Base-by-base conservation (phyloP, 805 yeast species). In the Wickerhamomyces queroliae region DNA sequence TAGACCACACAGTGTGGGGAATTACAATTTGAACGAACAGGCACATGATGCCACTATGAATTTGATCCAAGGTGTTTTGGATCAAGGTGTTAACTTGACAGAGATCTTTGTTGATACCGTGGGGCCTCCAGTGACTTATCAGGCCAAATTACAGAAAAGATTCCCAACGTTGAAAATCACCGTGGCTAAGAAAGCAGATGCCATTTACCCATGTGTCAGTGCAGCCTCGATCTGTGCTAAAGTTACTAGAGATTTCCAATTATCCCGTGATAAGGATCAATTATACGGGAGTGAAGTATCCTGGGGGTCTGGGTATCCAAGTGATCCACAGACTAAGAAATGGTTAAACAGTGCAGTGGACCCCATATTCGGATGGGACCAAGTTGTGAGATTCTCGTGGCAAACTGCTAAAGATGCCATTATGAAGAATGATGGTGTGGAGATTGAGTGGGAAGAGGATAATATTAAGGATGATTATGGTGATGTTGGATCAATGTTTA, bases 221-320 rank as follows among this genome's bases (percentile, higher is more conserved):
- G 85, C 95, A 1, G 99, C 99, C 0, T 83, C 95, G 17, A 86
- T 93, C 35, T 90, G 90, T 34, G 99, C 99, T 9, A 93, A 93
- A 57, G 99, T 93, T 7, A 89, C 98, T 0, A 74, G 99, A 55
- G 99, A 93, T 58, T 61, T 75, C 34, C 70, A 75, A 31, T 61
- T 84, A 44, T 48, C 62, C 25, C 52, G 58, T 48, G 64, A 53
- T 45, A 60, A 61, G 36, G 46, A 56, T 38, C 45, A 58, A 41
- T 30, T 68, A 40, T 41, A 52, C 42, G 20, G 46, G 44, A 16
- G 46, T 45, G 44, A 49, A 34, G 40, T 39, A 7, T 26, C 41
- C 29, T 78, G 80, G 64, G 99, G 99, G 2, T 85, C 95, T 0
- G 99, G 99, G 1, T 93, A 93, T 59, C 98, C 99, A 0, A 76